A percentile compares a stretch with the other conserved stretches of the same genome.
Conservation (phyloP, 306 rosid genomes). For the Albizia julibrissin region DNA sequence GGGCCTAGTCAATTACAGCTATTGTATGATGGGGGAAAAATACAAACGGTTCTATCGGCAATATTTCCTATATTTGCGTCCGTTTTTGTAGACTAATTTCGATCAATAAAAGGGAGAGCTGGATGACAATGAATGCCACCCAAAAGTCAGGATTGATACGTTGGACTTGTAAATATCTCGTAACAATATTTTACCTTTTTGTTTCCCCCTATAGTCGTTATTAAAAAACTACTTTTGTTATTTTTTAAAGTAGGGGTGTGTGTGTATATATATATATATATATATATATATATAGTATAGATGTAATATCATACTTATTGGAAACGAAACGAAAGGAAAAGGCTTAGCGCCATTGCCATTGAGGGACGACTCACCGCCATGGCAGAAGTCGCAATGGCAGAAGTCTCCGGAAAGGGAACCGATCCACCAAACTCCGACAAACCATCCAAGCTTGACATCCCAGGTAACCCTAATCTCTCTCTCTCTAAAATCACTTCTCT, state of each 20-base stretch:
- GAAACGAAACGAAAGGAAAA: not conserved
- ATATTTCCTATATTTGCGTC: too few species aligned
- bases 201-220: too few species aligned
- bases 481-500: too few species aligned
- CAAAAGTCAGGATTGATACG: too few species aligned
- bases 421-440: not conserved
- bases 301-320: not conserved
- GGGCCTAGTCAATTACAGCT: too few species aligned
- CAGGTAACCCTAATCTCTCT: not conserved
- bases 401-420: not conserved
- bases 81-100: too few species aligned
- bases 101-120: too few species aligned
- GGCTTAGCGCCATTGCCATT: not conserved
- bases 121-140: too few species aligned
- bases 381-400: conserved; percentile 33
- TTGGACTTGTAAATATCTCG: too few species aligned
- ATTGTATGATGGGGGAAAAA: too few species aligned
- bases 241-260: not conserved
- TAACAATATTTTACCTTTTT: too few species aligned
- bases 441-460: not conserved
- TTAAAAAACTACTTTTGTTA: not conserved
- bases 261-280: not conserved
- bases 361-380: not conserved
- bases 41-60: too few species aligned
- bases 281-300: not conserved